These are phyloP conservation scores for Trametopsis cervina DNA, from an alignment of 768 basidiomycete species.

Conservation along the genomic window DNA sequence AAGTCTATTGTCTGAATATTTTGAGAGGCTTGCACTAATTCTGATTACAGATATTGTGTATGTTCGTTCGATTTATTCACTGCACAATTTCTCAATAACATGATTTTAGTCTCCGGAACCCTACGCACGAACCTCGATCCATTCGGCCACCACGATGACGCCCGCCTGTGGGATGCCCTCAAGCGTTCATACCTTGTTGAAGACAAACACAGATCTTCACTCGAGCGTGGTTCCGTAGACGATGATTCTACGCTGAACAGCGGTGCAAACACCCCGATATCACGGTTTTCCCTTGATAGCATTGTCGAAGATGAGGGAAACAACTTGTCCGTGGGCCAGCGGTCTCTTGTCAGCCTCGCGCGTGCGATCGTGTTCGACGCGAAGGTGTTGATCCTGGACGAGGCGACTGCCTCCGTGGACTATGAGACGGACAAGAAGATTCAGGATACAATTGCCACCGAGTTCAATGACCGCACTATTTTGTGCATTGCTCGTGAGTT, in stretches of 20 bases:
- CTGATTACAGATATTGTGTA: constrained; percentile 37
- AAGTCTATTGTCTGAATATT: constrained; percentile 22
- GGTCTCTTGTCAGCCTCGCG: constrained; percentile 81
- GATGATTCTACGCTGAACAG: constrained; percentile 27
- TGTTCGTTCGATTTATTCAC: constrained; percentile 12
- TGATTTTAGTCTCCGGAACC: constrained; percentile 61
- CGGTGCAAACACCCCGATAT: constrained; percentile 32
- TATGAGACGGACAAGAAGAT: constrained; percentile 89
- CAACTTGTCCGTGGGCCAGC: constrained; percentile 77
- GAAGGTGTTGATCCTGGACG: constrained; percentile 82
- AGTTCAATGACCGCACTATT: constrained; percentile 81
- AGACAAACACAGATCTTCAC: constrained; percentile 22
- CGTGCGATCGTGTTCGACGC: constrained; percentile 84
- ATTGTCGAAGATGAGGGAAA: constrained; percentile 81
- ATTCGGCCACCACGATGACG: constrained; percentile 75
- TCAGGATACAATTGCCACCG: constrained; percentile 80
- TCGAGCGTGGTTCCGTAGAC: constrained; percentile 21
- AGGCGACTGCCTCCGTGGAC: constrained; percentile 82
- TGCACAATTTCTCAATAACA: constrained; percentile 7
- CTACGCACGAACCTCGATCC: constrained; percentile 87
- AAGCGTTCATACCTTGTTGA: constrained; percentile 81
- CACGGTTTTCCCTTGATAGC: constrained; percentile 76
- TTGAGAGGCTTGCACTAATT: not conserved
- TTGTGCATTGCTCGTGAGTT: constrained; percentile 80
- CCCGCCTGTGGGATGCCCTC: constrained; percentile 80